These are phyloP conservation scores for Tetrahymena elliotti DNA, from an alignment of 73 alveolate species.

Conservation along the genomic window DNA sequence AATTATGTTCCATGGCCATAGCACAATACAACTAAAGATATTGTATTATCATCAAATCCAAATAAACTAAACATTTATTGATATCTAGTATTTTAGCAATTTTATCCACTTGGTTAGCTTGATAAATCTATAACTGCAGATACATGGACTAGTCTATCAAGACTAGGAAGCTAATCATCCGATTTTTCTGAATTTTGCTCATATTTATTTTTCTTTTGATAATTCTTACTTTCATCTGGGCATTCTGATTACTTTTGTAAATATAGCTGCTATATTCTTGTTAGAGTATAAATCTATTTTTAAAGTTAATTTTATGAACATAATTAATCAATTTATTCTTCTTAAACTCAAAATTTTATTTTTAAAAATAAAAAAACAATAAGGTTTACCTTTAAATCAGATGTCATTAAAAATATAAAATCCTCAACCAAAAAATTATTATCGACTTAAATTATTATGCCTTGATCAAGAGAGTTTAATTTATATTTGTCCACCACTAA, in stretches of 20 bases:
- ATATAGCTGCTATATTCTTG: background rate
- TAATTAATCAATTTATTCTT: no score
- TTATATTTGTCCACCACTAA: background rate
- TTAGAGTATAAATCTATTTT: background rate
- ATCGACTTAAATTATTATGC: background rate
- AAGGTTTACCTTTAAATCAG: background rate
- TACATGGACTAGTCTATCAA: background rate
- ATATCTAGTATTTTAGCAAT: background rate
- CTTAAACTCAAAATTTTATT: background rate
- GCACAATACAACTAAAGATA: background rate
- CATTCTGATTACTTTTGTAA: background rate
- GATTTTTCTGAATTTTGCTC: background rate
- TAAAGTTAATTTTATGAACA: background rate
- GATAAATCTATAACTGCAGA: background rate
- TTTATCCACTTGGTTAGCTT: background rate
- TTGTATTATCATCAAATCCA: background rate
- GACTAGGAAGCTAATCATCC: background rate
- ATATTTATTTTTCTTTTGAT: background rate
- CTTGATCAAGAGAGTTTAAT: background rate
- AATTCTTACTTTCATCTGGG: background rate
- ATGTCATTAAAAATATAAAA: background rate
- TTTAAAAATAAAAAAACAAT: background rate
- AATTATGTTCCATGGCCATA: background rate
- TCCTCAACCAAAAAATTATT: background rate
- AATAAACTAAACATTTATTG: background rate